phyloP scores from a whole-genome alignment of 176 grass and related monocot species.

The Bonia amplexicaulis region DNA sequence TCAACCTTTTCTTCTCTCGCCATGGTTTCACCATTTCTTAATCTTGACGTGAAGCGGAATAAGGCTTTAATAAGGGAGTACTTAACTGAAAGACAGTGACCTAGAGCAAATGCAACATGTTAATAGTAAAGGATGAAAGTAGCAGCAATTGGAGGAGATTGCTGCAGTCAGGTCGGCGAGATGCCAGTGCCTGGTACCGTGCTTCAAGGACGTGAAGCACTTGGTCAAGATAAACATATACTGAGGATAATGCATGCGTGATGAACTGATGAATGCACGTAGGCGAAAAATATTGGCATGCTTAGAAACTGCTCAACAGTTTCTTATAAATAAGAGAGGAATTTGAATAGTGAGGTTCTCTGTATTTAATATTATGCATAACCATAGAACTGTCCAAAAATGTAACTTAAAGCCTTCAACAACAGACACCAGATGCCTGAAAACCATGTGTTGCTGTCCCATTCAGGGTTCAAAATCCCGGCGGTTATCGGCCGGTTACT shows the following conservation, averaged over 20 bases:
- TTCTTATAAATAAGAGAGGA: not conserved
- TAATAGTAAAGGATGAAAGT: not conserved
- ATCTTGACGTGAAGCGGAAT: not conserved
- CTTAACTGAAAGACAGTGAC: not conserved
- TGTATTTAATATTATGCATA: not conserved
- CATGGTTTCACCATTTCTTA: not conserved
- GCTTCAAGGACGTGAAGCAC: not conserved
- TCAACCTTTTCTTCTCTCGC: not conserved
- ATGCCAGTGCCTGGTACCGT: not conserved
- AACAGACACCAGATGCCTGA: not conserved
- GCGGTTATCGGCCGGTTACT: too few species aligned
- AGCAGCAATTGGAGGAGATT: not conserved
- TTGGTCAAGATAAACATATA: not conserved
- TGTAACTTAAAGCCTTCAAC: not conserved
- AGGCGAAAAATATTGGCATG: not conserved
- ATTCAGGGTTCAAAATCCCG: too few species aligned
- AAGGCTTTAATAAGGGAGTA: not conserved
- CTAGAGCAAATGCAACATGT: not conserved
- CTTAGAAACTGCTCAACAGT: not conserved
- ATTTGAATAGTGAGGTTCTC: not conserved
- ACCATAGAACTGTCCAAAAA: not conserved
- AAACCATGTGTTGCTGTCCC: not conserved
- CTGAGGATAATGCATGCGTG: not conserved
- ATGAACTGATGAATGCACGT: slow-evolving; percentile 11
- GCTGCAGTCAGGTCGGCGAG: not conserved